A percentile compares a stretch with the other conserved stretches of the same genome.
Conservation (phyloP, 1,284 basidiomycete species). For the Schizophyllum commune region DNA sequence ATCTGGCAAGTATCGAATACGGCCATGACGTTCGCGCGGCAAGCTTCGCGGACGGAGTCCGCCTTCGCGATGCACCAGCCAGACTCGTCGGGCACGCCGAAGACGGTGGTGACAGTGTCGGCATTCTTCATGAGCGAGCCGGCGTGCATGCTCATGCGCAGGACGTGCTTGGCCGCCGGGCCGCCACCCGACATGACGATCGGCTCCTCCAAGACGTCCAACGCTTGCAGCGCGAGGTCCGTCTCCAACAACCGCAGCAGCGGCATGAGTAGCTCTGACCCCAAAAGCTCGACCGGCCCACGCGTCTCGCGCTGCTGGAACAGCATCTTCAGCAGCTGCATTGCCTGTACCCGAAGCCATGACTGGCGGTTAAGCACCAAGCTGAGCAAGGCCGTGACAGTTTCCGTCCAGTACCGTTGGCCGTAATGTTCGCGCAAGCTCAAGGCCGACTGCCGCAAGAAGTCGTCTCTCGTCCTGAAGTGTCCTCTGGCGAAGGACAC, state of each 20-base stretch:
- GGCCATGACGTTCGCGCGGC: conserved; percentile 71
- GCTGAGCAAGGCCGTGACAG: conserved; percentile 78
- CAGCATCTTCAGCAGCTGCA: conserved; percentile 85
- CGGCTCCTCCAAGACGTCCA: conserved; percentile 89
- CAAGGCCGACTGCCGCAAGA: conserved; percentile 82
- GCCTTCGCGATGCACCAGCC: conserved; percentile 81
- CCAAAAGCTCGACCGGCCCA: conserved; percentile 65
- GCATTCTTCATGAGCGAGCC: conserved; percentile 34
- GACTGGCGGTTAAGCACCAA: conserved; percentile 80
- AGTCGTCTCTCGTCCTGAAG: conserved; percentile 91
- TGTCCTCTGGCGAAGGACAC: conserved; percentile 82
- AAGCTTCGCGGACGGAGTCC: conserved; percentile 52
- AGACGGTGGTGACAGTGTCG: conserved; percentile 60
- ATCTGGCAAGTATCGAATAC: conserved; percentile 81
- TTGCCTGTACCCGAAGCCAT: conserved; percentile 77
- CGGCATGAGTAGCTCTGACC: conserved; percentile 87
- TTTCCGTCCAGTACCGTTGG: conserved; percentile 60
- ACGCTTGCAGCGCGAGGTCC: conserved; percentile 76
- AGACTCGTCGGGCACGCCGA: conserved; percentile 73
- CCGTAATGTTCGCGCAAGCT: conserved; percentile 82
- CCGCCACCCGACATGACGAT: conserved; percentile 67
- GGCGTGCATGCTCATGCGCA: conserved; percentile 78
- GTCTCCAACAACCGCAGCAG: conserved; percentile 81
- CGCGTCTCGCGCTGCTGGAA: conserved; percentile 82
- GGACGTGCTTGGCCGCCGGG: conserved; percentile 74